Percentiles rank a stretch among this genome's conserved stretches.
These are phyloP conservation scores for Escovopsis sp. DNA, from an alignment of 2,329 filamentous ascomycete species.

Conservation along the genomic window DNA sequence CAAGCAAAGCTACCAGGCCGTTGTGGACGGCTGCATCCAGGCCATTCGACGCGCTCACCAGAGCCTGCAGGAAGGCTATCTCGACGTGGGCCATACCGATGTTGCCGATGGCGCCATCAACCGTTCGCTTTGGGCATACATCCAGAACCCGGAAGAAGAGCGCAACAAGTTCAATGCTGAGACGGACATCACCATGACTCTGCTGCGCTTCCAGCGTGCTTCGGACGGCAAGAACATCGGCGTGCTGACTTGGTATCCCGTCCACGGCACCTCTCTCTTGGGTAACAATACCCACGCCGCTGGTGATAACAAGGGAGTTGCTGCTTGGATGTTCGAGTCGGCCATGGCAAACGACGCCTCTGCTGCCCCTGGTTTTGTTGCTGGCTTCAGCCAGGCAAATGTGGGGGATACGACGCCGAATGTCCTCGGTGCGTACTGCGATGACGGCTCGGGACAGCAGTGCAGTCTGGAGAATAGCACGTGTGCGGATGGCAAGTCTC, in stretches of 20 bases:
- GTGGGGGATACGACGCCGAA: slow-evolving; percentile 89
- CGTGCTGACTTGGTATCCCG: slow-evolving; percentile 78
- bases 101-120: slow-evolving; percentile 73
- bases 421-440: slow-evolving; percentile 74
- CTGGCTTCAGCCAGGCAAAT: slow-evolving; percentile 83
- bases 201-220: slow-evolving; percentile 62
- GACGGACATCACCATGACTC: slow-evolving; percentile 48
- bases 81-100: slow-evolving; percentile 55
- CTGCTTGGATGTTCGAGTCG: slow-evolving; percentile 71
- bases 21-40: slow-evolving; percentile 70
- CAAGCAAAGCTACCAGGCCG: slow-evolving; percentile 73
- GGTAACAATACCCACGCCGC: slow-evolving; percentile 84
- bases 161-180: slow-evolving; percentile 48
- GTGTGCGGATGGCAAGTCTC: slow-evolving; percentile 54
- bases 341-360: slow-evolving; percentile 38
- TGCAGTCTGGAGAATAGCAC: slow-evolving; percentile 74
- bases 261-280: slow-evolving; percentile 81
- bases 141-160: slow-evolving; percentile 69
- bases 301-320: slow-evolving; percentile 95
- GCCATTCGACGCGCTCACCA: slow-evolving; percentile 70
- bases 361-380: slow-evolving; percentile 58
- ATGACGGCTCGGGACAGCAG: slow-evolving; percentile 59
- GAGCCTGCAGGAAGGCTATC: slow-evolving; percentile 41
- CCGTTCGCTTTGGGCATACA: slow-evolving; percentile 74
- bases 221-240: slow-evolving; percentile 66